A percentile compares a stretch with the other conserved stretches of the same genome.
These are phyloP conservation scores for Micractinium conductrix DNA, from an alignment of 139 green algal species.

Conservation along the genomic window DNA sequence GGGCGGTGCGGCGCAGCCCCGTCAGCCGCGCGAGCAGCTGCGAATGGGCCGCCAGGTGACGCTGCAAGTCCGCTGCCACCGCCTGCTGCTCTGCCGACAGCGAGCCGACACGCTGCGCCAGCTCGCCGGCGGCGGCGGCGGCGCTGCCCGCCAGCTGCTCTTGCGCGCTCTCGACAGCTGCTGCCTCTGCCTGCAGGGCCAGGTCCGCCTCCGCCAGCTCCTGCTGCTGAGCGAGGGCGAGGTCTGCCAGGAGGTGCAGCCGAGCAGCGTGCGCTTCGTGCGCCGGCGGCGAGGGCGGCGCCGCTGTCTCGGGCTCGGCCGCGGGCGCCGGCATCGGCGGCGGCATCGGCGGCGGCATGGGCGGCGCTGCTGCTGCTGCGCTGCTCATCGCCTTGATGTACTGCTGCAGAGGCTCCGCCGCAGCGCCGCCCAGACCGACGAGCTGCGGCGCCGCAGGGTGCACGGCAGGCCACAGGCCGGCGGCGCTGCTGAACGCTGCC, in stretches of 20 bases:
- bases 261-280: not conserved
- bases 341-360: not conserved
- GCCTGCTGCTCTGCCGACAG: not conserved
- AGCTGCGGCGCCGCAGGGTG: not conserved
- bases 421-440: too few relatives aligned
- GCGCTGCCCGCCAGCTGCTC: not conserved
- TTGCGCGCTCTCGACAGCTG: not conserved
- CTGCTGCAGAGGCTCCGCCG: not conserved
- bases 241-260: conserved; percentile 3
- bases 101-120: not conserved
- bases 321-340: not conserved
- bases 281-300: not conserved
- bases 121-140: not conserved
- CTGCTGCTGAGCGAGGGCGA: not conserved
- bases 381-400: not conserved
- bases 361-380: not conserved
- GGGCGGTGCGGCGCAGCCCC: not conserved
- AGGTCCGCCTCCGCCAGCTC: conserved; percentile 5
- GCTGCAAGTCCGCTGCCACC: not conserved
- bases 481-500: not conserved
- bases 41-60: not conserved
- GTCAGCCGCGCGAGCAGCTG: not conserved
- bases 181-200: not conserved
- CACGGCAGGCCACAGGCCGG: not conserved
- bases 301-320: not conserved